Conservation (phyloP, 371 early-diverging fungal species). For the Mucor plumbeus region DNA sequence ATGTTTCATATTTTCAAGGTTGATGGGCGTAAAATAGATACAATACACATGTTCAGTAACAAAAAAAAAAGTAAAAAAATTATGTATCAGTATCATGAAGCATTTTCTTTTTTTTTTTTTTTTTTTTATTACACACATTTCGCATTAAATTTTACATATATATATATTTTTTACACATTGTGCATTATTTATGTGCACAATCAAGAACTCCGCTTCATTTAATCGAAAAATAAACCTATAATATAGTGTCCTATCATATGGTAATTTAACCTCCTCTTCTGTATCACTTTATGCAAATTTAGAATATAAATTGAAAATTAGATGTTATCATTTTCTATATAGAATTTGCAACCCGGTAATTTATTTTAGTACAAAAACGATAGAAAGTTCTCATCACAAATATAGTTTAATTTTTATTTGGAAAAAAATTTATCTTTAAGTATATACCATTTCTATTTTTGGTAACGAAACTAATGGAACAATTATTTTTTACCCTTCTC, state of each 20-base stretch:
- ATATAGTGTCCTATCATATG: not conserved
- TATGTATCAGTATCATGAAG: not conserved
- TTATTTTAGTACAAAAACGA: too few species aligned
- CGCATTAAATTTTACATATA: not conserved
- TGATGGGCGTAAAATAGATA: not conserved
- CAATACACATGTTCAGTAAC: not conserved
- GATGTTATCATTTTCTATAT: not conserved
- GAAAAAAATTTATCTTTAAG: not conserved
- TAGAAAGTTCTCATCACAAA: too few species aligned
- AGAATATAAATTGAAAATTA: too few species aligned
- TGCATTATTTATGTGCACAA: not conserved
- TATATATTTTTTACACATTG: too few species aligned
- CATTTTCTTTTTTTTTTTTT: not conserved
- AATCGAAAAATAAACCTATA: not conserved
- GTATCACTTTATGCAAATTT: not conserved
- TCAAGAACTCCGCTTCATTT: not conserved
- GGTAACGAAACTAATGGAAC: not conserved
- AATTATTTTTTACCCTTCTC: conserved; percentile 51
- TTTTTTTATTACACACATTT: not conserved
- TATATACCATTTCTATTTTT: not conserved
- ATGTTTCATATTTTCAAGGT: not conserved
- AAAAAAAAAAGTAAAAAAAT: too few species aligned
- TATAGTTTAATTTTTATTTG: too few species aligned
- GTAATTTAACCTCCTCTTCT: not conserved
- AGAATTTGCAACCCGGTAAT: too few species aligned